These are phyloP conservation scores for Trypethelium eluteriae DNA, from an alignment of 495 filamentous ascomycete genomes.

Conservation along the genomic window DNA sequence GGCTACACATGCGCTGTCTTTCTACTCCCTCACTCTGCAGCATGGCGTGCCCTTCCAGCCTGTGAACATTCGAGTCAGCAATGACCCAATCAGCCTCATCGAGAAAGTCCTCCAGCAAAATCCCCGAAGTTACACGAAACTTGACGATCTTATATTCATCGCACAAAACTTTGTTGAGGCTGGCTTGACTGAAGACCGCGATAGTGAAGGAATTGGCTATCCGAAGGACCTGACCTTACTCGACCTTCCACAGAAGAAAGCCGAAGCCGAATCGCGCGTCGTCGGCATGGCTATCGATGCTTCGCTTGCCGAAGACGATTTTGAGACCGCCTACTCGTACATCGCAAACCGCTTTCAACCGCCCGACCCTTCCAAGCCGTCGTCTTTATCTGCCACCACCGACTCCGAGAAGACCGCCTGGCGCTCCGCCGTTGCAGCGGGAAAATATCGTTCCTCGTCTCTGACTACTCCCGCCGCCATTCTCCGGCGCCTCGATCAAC, in stretches of 20 bases:
- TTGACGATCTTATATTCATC: constrained; percentile 76
- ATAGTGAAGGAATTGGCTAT: background rate
- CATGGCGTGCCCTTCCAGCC: constrained; percentile 90
- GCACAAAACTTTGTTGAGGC: constrained; percentile 68
- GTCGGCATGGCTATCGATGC: constrained; percentile 84
- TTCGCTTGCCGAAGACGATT: constrained; percentile 78
- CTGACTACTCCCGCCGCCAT: constrained; percentile 41
- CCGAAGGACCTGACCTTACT: no score
- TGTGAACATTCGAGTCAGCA: constrained; percentile 76
- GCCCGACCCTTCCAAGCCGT: constrained; percentile 5
- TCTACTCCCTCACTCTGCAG: constrained; percentile 80
- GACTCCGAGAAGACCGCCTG: constrained; percentile 47
- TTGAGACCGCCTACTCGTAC: constrained; percentile 95
- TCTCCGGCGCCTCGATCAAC: constrained; percentile 64
- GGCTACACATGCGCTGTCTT: constrained; percentile 79
- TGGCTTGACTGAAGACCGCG: constrained; percentile 41
- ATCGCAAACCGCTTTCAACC: constrained; percentile 58
- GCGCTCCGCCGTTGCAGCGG: constrained; percentile 85
- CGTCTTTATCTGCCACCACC: constrained; percentile 1
- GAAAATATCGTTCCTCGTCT: constrained; percentile 59
- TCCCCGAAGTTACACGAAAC: constrained; percentile 69
- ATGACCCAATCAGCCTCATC: constrained; percentile 76
- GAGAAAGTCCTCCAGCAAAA: constrained; percentile 86
- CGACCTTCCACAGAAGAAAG: constrained; percentile 28
- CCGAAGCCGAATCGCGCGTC: constrained; percentile 55